phyloP scores from a whole-genome alignment of 2,329 filamentous ascomycete species.

The Rhynchosporium secalis region DNA sequence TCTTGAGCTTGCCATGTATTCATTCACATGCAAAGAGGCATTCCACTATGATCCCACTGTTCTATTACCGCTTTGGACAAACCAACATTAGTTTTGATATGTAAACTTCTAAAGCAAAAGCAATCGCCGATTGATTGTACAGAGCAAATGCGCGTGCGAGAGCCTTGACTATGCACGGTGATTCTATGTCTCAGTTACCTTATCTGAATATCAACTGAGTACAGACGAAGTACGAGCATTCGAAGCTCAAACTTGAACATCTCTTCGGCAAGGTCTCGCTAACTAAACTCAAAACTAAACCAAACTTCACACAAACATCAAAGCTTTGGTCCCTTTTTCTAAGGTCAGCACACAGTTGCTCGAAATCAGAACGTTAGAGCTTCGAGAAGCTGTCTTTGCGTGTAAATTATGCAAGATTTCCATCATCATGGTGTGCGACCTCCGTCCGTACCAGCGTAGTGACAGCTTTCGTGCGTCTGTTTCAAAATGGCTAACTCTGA shows the following conservation, averaged over 20 bases:
- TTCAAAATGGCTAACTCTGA: not conserved
- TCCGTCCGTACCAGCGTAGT: conserved; percentile 3
- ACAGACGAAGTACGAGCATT: not conserved
- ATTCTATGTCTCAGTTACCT: no score
- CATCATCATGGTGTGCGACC: not conserved
- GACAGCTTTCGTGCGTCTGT: conserved; percentile 1
- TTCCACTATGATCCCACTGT: no score
- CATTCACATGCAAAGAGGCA: no score
- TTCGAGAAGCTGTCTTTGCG: not conserved
- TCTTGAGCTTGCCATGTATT: not conserved
- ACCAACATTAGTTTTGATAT: no score
- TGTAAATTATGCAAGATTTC: not conserved
- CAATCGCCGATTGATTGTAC: no score
- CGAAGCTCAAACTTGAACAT: not conserved
- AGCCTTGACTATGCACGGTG: no score
- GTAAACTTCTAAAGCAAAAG: no score
- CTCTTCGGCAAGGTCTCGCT: not conserved
- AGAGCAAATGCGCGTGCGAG: no score
- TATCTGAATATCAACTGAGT: no score
- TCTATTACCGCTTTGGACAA: no score
- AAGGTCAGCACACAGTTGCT: not conserved
- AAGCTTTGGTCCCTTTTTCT: not conserved
- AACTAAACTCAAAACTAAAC: not conserved
- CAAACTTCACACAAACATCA: no score
- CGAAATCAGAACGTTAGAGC: not conserved